Percentiles rank a stretch among this genome's conserved stretches.
Evolutionary conservation across 106 monocot genomes (phyloP).

Genomic region (Ottelia alismoides): DNA sequence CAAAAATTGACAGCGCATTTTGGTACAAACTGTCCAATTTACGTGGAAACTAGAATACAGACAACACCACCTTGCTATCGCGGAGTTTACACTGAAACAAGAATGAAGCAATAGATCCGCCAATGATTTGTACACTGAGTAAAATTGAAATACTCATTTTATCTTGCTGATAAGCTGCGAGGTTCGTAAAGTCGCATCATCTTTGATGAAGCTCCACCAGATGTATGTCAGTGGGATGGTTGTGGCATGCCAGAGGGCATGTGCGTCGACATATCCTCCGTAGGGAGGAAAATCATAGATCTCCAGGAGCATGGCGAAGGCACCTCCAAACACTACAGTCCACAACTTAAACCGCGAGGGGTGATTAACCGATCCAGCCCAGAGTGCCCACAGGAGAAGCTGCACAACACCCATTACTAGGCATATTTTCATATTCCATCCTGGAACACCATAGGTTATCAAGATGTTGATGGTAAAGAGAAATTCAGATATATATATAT

Average conservation of each 20-base stretch:
- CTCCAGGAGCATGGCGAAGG: constrained; percentile 2
- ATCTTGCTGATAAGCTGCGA: not conserved
- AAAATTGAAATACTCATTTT: too few relatives aligned
- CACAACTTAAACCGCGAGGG: constrained; percentile 3
- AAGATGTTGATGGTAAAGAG: too few relatives aligned
- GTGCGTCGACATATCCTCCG: constrained; percentile 2
- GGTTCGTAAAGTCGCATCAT: not conserved
- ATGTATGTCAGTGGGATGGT: constrained; percentile 1
- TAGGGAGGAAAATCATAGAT: constrained; percentile 1
- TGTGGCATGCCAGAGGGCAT: constrained; percentile 1
- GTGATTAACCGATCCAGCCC: not conserved
- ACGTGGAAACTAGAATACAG: too few relatives aligned
- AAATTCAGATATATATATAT: too few relatives aligned
- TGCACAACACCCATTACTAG: not conserved
- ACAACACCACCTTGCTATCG: too few relatives aligned
- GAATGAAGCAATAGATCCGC: too few relatives aligned
- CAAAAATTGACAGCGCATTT: too few relatives aligned
- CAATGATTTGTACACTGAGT: too few relatives aligned
- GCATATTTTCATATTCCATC: constrained; percentile 2
- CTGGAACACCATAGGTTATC: too few relatives aligned
- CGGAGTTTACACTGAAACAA: too few relatives aligned
- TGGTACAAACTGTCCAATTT: too few relatives aligned
- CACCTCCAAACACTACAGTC: not conserved
- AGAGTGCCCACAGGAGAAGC: constrained; percentile 2
- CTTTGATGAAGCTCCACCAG: constrained; percentile 5